These are phyloP conservation scores for Fonsecaea pugnacius DNA, from an alignment of 2,329 filamentous ascomycete genomes.

Conservation along the genomic window DNA sequence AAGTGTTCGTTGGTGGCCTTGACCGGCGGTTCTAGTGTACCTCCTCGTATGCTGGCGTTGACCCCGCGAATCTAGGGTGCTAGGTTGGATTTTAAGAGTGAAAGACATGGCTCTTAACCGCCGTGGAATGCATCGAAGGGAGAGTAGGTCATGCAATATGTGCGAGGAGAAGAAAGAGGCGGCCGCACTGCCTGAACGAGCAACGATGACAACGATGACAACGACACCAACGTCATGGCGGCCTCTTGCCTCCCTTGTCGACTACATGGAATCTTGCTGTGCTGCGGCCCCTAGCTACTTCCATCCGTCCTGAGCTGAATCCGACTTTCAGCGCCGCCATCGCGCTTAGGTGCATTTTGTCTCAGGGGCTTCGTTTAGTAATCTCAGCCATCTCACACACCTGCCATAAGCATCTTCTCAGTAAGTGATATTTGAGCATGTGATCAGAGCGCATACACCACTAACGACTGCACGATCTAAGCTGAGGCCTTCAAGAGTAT, in stretches of 20 bases:
- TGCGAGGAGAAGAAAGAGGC: no score
- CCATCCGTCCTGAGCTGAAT: neutral
- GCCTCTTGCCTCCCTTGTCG: neutral
- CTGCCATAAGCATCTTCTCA: neutral
- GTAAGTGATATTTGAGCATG: neutral
- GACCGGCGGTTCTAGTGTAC: no score
- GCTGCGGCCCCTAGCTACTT: neutral
- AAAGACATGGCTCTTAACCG: no score
- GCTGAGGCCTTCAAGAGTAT: neutral
- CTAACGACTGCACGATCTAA: neutral
- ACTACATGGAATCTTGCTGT: neutral
- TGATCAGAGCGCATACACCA: neutral
- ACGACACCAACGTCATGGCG: no score
- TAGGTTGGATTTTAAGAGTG: no score
- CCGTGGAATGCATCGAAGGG: no score
- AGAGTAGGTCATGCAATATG: no score
- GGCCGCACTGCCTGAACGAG: no score
- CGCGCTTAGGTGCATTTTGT: neutral
- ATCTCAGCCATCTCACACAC: neutral
- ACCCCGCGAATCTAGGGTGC: no score
- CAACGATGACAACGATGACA: no score
- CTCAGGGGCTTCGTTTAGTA: neutral
- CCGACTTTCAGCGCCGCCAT: slow-evolving; percentile 10
- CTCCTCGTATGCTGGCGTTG: no score
- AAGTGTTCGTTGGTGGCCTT: no score